phyloP scores from a whole-genome alignment of 1,284 basidiomycete species.

The Apiotrichum mycotoxinovorans region DNA sequence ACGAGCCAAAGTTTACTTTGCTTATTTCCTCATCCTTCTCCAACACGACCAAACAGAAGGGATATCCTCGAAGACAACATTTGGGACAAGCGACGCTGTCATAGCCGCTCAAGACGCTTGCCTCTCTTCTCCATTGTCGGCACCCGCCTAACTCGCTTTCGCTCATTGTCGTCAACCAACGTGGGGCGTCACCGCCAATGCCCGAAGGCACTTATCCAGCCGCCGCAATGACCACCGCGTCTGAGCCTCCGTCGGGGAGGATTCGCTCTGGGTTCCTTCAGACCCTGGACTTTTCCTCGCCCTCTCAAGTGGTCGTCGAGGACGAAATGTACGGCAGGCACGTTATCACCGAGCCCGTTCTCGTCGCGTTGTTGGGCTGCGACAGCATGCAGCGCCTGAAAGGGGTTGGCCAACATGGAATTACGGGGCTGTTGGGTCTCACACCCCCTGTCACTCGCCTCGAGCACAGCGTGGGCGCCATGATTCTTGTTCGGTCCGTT shows the following conservation, averaged over 20 bases:
- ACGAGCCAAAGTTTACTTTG: too few relatives aligned
- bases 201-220: not conserved
- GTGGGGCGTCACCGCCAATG: not conserved
- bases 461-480: slow-evolving; percentile 17
- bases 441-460: slow-evolving; percentile 18
- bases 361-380: slow-evolving; percentile 8
- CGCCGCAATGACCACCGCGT: not conserved
- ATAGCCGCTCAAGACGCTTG: too few relatives aligned
- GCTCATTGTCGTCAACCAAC: not conserved
- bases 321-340: slow-evolving; percentile 15
- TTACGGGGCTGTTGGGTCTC: slow-evolving; percentile 11
- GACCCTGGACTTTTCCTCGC: not conserved
- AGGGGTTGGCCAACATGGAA: slow-evolving; percentile 17
- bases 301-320: not conserved
- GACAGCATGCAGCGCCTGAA: slow-evolving; percentile 8
- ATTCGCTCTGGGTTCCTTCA: not conserved
- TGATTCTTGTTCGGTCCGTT: slow-evolving; percentile 15
- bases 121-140: too few relatives aligned
- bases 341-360: slow-evolving; percentile 8
- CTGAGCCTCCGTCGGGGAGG: not conserved
- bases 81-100: too few relatives aligned
- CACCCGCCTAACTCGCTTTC: not conserved
- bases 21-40: too few relatives aligned
- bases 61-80: too few relatives aligned
- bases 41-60: too few relatives aligned